phyloP scores from a whole-genome alignment of 306 rosid species.

The Vachellia collinsii region DNA sequence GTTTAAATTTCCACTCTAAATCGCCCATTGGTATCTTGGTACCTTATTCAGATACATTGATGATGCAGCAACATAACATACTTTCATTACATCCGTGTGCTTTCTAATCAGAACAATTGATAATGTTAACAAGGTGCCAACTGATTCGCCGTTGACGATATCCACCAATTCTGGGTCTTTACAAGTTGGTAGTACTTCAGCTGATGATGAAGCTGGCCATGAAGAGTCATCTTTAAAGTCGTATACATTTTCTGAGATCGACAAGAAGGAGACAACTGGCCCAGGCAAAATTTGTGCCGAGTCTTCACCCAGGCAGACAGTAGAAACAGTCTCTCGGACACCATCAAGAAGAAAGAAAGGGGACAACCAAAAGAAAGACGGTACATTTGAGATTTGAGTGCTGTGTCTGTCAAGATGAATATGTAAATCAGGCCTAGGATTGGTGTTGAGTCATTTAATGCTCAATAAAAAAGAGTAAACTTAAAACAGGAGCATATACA shows the following conservation, averaged over 20 bases:
- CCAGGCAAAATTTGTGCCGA: constrained; percentile 33
- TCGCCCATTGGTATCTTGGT: background rate
- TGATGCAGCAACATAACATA: background rate
- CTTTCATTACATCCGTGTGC: background rate
- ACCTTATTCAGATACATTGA: background rate
- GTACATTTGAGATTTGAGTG: constrained; percentile 41
- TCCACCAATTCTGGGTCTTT: constrained; percentile 69
- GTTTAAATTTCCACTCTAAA: background rate
- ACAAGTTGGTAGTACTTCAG: constrained; percentile 39
- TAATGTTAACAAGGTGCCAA: constrained; percentile 57
- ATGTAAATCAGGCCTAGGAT: constrained; percentile 21
- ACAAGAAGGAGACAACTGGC: constrained; percentile 32
- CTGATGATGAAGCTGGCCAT: constrained; percentile 39
- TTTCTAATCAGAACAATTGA: constrained; percentile 12
- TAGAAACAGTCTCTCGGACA: constrained; percentile 33
- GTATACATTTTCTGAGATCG: constrained; percentile 29
- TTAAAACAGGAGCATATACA: background rate
- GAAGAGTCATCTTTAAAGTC: constrained; percentile 52
- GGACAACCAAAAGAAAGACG: constrained; percentile 45
- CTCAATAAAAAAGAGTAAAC: constrained; percentile 9
- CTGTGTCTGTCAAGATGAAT: constrained; percentile 16
- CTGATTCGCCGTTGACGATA: constrained; percentile 50
- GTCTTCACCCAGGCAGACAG: constrained; percentile 41
- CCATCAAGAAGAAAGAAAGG: constrained; percentile 46
- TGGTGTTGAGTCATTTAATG: constrained; percentile 5